Conservation (phyloP, 2,329 filamentous ascomycete species). For the Colletotrichum cuscutae region DNA sequence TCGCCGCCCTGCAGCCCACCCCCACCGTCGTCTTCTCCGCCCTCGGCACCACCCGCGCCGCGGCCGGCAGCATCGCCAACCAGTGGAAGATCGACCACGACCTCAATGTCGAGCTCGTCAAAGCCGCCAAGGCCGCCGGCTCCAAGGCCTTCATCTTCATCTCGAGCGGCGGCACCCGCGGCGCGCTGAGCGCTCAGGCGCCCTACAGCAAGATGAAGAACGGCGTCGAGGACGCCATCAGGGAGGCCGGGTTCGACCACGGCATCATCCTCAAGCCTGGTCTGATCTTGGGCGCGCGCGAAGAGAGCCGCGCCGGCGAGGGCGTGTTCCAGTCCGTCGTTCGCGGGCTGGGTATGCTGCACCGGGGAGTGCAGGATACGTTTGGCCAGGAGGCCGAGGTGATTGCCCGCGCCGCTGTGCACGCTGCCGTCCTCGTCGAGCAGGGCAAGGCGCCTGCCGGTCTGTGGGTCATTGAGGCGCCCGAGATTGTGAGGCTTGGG, state of each 20-base stretch:
- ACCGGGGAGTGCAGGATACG: constrained; percentile 67
- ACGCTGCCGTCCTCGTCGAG: constrained; percentile 66
- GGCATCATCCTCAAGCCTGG: constrained; percentile 81
- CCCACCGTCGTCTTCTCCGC: constrained; percentile 78
- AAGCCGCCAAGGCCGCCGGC: constrained; percentile 77
- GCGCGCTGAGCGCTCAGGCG: constrained; percentile 53
- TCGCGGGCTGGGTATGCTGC: constrained; percentile 63
- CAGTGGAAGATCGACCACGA: constrained; percentile 93
- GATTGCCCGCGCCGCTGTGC: constrained; percentile 75
- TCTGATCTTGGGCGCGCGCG: constrained; percentile 77
- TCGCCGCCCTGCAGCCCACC: constrained; percentile 64
- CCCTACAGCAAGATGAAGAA: constrained; percentile 80
- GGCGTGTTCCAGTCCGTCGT: constrained; percentile 66
- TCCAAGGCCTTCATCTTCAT: constrained; percentile 82
- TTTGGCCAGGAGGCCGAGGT: constrained; percentile 80
- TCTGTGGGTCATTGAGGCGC: constrained; percentile 69
- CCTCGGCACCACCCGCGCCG: constrained; percentile 81
- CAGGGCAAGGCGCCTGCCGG: constrained; percentile 68
- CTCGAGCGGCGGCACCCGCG: constrained; percentile 64
- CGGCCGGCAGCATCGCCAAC: constrained; percentile 79
- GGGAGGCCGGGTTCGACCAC: constrained; percentile 78
- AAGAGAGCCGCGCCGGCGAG: constrained; percentile 69
- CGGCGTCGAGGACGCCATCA: constrained; percentile 83
- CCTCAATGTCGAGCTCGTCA: constrained; percentile 82
- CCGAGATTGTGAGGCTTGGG: constrained; percentile 76